Conservation (phyloP, 129 eudicot genomes). For the Artemisia argyi region DNA sequence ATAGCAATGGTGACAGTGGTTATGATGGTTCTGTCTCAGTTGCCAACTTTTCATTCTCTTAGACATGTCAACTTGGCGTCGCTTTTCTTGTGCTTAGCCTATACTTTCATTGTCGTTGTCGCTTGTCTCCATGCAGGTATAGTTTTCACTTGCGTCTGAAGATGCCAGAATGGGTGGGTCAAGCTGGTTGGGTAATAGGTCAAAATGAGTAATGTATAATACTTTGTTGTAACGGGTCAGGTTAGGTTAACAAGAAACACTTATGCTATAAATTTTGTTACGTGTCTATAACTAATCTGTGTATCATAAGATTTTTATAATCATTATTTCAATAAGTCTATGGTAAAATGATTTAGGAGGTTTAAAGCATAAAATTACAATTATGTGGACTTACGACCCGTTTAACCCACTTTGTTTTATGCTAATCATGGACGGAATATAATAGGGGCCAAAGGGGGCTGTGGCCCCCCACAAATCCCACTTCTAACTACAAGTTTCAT, state of each 20-base stretch:
- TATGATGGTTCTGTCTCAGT: constrained; percentile 78
- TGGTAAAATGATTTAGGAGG: constrained; percentile 36
- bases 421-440: no score
- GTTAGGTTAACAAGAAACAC: no score
- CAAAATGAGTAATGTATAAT: neutral
- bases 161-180: no score
- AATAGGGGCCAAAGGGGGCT: no score
- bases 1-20: constrained; percentile 83
- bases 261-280: no score
- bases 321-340: no score
- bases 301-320: no score
- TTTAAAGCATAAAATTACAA: constrained; percentile 77
- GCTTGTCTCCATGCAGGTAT: constrained; percentile 78
- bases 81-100: constrained; percentile 72
- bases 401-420: constrained; percentile 33
- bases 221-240: no score
- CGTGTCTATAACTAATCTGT: no score
- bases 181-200: neutral
- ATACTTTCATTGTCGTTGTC: constrained; percentile 65
- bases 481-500: no score
- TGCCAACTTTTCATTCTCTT: constrained; percentile 90
- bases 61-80: constrained; percentile 85
- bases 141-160: neutral
- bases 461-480: no score
- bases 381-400: constrained; percentile 62